Evolutionary conservation across 1,284 basidiomycete species (phyloP).

Genomic region (Melampsora abietis-canadensis): DNA sequence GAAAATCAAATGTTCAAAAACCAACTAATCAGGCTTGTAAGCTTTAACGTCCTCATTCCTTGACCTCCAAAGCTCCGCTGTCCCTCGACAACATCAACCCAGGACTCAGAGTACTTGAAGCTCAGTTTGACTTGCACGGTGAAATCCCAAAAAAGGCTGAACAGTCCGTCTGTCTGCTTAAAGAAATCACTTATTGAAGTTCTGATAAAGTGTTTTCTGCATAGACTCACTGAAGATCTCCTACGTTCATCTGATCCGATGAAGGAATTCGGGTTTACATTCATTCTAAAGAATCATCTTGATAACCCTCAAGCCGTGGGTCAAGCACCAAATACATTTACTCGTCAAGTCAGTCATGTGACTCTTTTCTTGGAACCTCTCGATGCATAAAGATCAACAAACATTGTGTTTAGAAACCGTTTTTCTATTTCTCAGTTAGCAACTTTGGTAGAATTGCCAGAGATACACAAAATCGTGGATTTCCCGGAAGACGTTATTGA

Average conservation of each 20-base stretch:
- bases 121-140: constrained; percentile 94
- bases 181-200: too few species aligned
- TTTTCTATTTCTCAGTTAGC: constrained; percentile 71
- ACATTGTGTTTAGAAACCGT: too few species aligned
- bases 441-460: constrained; percentile 86
- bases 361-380: too few species aligned
- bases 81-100: constrained; percentile 63
- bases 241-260: too few species aligned
- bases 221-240: too few species aligned
- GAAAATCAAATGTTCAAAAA: too few species aligned
- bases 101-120: constrained; percentile 73
- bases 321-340: constrained; percentile 88
- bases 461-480: constrained; percentile 62
- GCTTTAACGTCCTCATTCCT: too few species aligned
- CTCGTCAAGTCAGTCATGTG: constrained; percentile 71
- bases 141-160: constrained; percentile 94
- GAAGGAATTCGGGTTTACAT: constrained; percentile 73
- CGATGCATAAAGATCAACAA: too few species aligned
- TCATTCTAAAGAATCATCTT: constrained; percentile 91
- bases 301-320: constrained; percentile 97
- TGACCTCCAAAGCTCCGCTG: constrained; percentile 40
- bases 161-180: constrained; percentile 57
- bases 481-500: constrained; percentile 84
- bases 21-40: too few species aligned
- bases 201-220: too few species aligned